Conservation (phyloP, 371 early-diverging fungal species). For the Mortierella sp. region DNA sequence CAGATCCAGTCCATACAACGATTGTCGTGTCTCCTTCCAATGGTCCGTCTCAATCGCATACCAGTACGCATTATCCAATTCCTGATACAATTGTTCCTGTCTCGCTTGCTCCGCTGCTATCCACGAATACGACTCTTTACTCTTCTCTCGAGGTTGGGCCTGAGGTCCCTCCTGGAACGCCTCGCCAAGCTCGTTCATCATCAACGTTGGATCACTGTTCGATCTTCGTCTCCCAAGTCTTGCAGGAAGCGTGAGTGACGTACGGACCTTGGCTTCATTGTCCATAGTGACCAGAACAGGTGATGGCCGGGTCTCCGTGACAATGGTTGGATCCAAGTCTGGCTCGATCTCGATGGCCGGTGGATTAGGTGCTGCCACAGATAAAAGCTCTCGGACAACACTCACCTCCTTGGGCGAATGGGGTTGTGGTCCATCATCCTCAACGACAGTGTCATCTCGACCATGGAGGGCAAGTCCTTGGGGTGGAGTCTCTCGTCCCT, state of each 20-base stretch:
- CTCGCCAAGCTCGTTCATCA: background rate
- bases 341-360: too few relatives aligned
- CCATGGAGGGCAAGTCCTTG: too few relatives aligned
- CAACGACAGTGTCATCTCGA: too few relatives aligned
- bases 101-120: too few relatives aligned
- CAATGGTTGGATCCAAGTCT: background rate
- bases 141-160: background rate
- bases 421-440: too few relatives aligned
- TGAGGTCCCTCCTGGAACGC: background rate
- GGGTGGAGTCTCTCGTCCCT: too few relatives aligned
- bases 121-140: background rate
- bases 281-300: background rate
- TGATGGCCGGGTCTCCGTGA: background rate
- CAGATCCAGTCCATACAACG: conserved; percentile 27
- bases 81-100: conserved; percentile 5
- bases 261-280: background rate
- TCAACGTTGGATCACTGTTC: background rate
- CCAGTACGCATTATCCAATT: conserved; percentile 40
- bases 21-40: conserved; percentile 13
- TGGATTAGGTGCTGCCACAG: too few relatives aligned
- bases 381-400: too few relatives aligned
- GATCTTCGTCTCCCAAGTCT: background rate
- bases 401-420: too few relatives aligned
- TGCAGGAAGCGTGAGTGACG: background rate
- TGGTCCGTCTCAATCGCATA: conserved; percentile 17